These are phyloP conservation scores for Syncephalastrum contaminatum DNA, from an alignment of 371 early-diverging fungal species.

Conservation along the genomic window DNA sequence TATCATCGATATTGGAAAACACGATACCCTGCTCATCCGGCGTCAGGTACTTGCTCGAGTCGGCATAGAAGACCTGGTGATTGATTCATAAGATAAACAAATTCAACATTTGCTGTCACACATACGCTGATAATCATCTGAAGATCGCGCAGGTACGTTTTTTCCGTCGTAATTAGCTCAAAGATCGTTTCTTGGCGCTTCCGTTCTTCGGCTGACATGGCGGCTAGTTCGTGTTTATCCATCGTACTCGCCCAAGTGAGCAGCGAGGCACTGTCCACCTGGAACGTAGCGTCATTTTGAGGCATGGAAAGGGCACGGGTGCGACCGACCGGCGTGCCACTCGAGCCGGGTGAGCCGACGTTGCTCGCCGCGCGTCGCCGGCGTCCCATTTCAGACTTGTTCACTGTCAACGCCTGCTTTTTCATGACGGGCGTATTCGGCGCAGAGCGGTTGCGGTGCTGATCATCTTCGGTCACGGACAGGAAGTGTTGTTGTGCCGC, in stretches of 20 bases:
- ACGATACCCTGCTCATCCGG: slow-evolving; percentile 43
- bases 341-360: slow-evolving; percentile 22
- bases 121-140: slow-evolving; percentile 77
- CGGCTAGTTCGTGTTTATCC: slow-evolving; percentile 37
- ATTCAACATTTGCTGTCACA: not conserved
- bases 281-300: slow-evolving; percentile 8
- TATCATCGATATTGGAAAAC: slow-evolving; percentile 72
- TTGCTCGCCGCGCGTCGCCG: slow-evolving; percentile 48
- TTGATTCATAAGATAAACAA: not conserved
- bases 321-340: slow-evolving; percentile 11
- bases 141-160: slow-evolving; percentile 78
- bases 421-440: slow-evolving; percentile 48
- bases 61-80: slow-evolving; percentile 51
- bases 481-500: slow-evolving; percentile 1
- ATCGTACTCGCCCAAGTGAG: slow-evolving; percentile 46
- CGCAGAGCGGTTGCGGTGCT: slow-evolving; percentile 29
- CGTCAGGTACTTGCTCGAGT: slow-evolving; percentile 37
- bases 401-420: slow-evolving; percentile 27
- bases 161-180: slow-evolving; percentile 86
- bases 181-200: slow-evolving; percentile 88
- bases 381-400: slow-evolving; percentile 25
- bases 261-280: slow-evolving; percentile 23
- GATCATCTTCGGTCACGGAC: slow-evolving; percentile 13
- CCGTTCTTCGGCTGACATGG: slow-evolving; percentile 57
- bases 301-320: slow-evolving; percentile 9